Base-by-base conservation (phyloP, 495 filamentous ascomycete species). In the Cercophora samala region DNA sequence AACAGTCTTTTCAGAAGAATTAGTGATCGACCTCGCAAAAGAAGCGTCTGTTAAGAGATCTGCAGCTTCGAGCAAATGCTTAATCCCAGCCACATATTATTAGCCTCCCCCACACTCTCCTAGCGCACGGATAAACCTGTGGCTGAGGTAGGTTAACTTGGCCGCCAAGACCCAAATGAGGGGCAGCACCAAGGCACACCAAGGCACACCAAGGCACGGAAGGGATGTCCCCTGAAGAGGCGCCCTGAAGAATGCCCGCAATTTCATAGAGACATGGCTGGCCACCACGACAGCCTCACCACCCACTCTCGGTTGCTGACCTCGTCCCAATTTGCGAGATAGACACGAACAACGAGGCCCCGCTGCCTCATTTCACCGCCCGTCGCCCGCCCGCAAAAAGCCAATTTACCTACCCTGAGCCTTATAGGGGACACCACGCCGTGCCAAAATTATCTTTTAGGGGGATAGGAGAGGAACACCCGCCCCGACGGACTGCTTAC, bases 51-150 rank as follows among this genome's bases (percentile, higher is more conserved):
- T n/a, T n/a, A n/a, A n/a, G n/a, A n/a, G n/a, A n/a, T n/a, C n/a
- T n/a, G n/a, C n/a, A n/a, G n/a, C n/a, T n/a, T n/a, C n/a, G n/a
- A n/a, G n/a, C n/a, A n/a, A n/a, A n/a, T n/a, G 26, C 26, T 24
- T 1, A 69, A 58, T 55, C 66, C 46, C 68, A 66, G 68, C 68
- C 60, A 66, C 64, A 60, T 19, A 21, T 60, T 60, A 69, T 65
- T 64, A 70, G 64, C 68, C 68, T 67, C 64, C 68, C 64, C 68
- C 63, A 58, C 63, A 5, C 60, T 29, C 26, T 29, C 26, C 26
- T 8, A 29, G 26, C 26, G 26, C 26, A 29, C 26, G 8, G 26
- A 29, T 8, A 29, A 29, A 29, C 26, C 26, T 29, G 11, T 66
- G 68, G 64, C 64, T 66, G 25, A 11, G 18, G 4, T 19, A n/a